Evolutionary conservation across 2,329 filamentous ascomycete genomes (phyloP).

Genomic region (Apiospora arundinis): DNA sequence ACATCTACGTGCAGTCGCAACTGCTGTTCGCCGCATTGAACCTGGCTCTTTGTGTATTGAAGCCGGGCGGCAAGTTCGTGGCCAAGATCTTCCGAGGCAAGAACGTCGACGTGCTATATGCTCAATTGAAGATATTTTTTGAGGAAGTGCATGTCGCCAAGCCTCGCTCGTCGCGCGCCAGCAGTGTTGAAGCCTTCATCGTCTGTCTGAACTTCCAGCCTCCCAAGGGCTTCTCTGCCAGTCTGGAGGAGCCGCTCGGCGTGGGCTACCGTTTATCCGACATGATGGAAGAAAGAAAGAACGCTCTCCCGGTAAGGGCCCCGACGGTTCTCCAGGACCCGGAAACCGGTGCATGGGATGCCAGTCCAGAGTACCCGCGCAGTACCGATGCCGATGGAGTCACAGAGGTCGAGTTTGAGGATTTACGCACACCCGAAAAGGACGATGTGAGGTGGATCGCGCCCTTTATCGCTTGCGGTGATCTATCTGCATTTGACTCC

Average conservation of each 20-base stretch:
- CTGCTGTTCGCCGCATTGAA: slow-evolving; percentile 94
- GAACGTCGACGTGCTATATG: slow-evolving; percentile 94
- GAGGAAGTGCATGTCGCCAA: slow-evolving; percentile 88
- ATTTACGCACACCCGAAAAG: slow-evolving; percentile 42
- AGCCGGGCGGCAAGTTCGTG: slow-evolving; percentile 93
- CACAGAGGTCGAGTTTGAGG: slow-evolving; percentile 59
- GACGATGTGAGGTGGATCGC: slow-evolving; percentile 79
- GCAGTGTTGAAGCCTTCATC: slow-evolving; percentile 95
- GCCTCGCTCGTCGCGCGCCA: slow-evolving; percentile 91
- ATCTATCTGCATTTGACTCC: slow-evolving; percentile 92
- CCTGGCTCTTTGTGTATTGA: slow-evolving; percentile 88
- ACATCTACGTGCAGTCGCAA: slow-evolving; percentile 98
- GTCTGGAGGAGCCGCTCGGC: slow-evolving; percentile 76
- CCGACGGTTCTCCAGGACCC: slow-evolving; percentile 53
- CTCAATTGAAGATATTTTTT: slow-evolving; percentile 92
- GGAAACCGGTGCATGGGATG: slow-evolving; percentile 51
- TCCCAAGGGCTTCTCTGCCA: slow-evolving; percentile 76
- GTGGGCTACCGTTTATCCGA: slow-evolving; percentile 61
- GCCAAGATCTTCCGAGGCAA: slow-evolving; percentile 96
- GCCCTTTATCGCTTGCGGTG: slow-evolving; percentile 95
- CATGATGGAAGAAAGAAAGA: slow-evolving; percentile 53
- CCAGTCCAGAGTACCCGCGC: slow-evolving; percentile 28
- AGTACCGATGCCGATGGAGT: slow-evolving; percentile 42
- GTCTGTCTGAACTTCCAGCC: slow-evolving; percentile 91
- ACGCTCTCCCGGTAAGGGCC: slow-evolving; percentile 49